phyloP scores from a whole-genome alignment of 2,329 filamentous ascomycete species.

The Fusarium neocosmosporiellum region DNA sequence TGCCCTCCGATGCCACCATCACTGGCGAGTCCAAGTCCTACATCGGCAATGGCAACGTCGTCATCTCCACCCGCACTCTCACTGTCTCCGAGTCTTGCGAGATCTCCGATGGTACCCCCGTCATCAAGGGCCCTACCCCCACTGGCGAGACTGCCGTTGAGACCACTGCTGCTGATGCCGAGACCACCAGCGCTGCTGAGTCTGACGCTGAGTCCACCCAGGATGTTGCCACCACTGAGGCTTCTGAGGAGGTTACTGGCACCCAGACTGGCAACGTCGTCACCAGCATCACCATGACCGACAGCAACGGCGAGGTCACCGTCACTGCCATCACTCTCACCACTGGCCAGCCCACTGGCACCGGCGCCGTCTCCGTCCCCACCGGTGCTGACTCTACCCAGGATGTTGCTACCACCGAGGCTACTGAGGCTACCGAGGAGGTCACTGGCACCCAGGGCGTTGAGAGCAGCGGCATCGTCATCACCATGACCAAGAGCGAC shows the following conservation, averaged over 20 bases:
- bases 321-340: conserved; percentile 12
- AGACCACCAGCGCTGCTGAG: conserved; percentile 12
- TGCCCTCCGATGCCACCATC: conserved; percentile 39
- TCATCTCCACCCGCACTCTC: conserved; percentile 42
- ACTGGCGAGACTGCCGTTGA: conserved; percentile 12
- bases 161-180: conserved; percentile 17
- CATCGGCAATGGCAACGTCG: conserved; percentile 34
- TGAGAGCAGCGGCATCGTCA: conserved; percentile 17
- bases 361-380: conserved; percentile 3
- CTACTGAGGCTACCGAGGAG: conserved; percentile 10
- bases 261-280: conserved; percentile 15
- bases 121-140: conserved; percentile 34
- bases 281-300: conserved; percentile 26
- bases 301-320: conserved; percentile 8
- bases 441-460: conserved; percentile 22
- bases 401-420: background rate
- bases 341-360: conserved; percentile 7
- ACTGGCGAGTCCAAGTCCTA: conserved; percentile 27
- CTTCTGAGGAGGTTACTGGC: conserved; percentile 18
- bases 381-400: background rate
- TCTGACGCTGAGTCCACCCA: conserved; percentile 17
- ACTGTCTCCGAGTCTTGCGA: conserved; percentile 42
- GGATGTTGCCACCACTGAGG: conserved; percentile 14
- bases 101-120: conserved; percentile 36
- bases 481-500: conserved; percentile 34